Percentiles rank a stretch among this genome's conserved stretches.
These are phyloP conservation scores for Phylloporus sp. DNA, from an alignment of 1,284 basidiomycete species.

Conservation along the genomic window DNA sequence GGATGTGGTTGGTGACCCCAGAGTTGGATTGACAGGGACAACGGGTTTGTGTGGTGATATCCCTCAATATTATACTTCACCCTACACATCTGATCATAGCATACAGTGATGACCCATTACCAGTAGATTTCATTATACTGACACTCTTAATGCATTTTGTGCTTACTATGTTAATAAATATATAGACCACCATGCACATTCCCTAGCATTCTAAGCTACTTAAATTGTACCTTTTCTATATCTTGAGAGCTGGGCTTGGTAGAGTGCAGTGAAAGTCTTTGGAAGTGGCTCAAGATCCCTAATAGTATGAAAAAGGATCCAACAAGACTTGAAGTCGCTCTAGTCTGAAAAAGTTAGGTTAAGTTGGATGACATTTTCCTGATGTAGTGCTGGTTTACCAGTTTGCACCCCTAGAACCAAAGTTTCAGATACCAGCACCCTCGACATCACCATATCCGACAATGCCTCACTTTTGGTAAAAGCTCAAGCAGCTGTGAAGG, in stretches of 20 bases:
- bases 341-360: too few relatives aligned
- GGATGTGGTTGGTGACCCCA: neutral
- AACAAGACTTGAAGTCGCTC: too few relatives aligned
- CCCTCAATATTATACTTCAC: neutral
- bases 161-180: conserved; percentile 16
- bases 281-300: too few relatives aligned
- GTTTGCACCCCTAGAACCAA: neutral
- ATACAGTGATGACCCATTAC: neutral
- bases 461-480: neutral
- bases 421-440: neutral
- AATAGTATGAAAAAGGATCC: too few relatives aligned
- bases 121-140: neutral
- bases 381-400: neutral
- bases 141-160: conserved; percentile 1
- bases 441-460: neutral
- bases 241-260: too few relatives aligned
- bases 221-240: too few relatives aligned
- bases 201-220: neutral
- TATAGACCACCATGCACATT: conserved; percentile 5
- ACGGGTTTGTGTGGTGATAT: neutral
- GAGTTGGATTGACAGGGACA: neutral
- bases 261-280: too few relatives aligned
- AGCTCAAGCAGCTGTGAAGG: neutral
- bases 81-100: conserved; percentile 4
- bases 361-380: too few relatives aligned